These are phyloP conservation scores for Suillus lakei DNA, from an alignment of 768 basidiomycete genomes.

Conservation along the genomic window DNA sequence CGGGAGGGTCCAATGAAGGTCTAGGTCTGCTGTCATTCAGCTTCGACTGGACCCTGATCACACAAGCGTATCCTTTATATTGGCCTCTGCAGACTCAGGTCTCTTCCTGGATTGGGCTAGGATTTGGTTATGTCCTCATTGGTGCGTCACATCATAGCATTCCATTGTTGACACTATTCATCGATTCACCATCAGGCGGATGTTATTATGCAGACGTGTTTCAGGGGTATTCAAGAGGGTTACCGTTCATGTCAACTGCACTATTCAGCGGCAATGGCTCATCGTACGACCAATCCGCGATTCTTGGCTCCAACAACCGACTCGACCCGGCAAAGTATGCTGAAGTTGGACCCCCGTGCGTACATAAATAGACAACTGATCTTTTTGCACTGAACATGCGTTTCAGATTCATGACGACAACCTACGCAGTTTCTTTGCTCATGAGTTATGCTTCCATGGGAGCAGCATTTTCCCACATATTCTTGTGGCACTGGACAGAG, in stretches of 20 bases:
- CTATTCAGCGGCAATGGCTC: constrained; percentile 40
- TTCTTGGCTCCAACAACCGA: constrained; percentile 14
- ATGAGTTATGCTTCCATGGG: constrained; percentile 19
- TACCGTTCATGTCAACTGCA: constrained; percentile 53
- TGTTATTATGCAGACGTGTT: constrained; percentile 47
- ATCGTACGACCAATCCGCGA: constrained; percentile 17
- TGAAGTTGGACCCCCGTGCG: constrained; percentile 18
- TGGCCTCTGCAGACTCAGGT: constrained; percentile 60
- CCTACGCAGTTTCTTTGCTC: constrained; percentile 17
- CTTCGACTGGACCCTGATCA: constrained; percentile 57
- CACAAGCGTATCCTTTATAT: constrained; percentile 56
- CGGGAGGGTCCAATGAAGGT: constrained; percentile 56
- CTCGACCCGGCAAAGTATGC: constrained; percentile 16
- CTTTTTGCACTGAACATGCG: constrained; percentile 10
- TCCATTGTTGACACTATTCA: background rate
- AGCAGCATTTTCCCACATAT: constrained; percentile 48
- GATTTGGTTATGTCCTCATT: constrained; percentile 30
- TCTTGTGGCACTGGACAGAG: constrained; percentile 58
- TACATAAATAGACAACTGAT: background rate
- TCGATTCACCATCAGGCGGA: constrained; percentile 1
- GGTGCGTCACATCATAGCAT: constrained; percentile 30
- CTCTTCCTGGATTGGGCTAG: constrained; percentile 17
- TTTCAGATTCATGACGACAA: constrained; percentile 20
- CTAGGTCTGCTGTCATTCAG: constrained; percentile 52
- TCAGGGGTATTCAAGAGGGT: constrained; percentile 40